Conservation (phyloP, 768 basidiomycete genomes). For the Tephrocybe sp. region DNA sequence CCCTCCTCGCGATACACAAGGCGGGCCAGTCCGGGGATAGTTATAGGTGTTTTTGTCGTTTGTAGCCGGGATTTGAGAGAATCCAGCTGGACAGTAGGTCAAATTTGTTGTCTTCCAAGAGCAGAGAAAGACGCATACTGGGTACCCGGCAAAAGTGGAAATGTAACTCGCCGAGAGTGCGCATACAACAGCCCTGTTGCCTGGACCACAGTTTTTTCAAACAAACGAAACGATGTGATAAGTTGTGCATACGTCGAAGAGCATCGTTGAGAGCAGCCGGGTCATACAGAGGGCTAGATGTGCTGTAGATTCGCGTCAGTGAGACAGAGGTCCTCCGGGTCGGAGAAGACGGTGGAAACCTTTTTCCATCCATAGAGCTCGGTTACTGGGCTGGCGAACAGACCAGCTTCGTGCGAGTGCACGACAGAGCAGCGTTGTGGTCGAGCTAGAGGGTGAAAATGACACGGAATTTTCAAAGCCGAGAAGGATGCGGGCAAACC, state of each 20-base stretch:
- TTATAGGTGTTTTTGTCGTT: constrained; percentile 72
- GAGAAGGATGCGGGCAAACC: constrained; percentile 8
- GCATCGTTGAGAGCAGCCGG: constrained; percentile 58
- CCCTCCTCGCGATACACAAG: constrained; percentile 83
- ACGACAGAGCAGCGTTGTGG: constrained; percentile 36
- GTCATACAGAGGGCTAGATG: constrained; percentile 62
- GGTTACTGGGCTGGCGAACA: constrained; percentile 59
- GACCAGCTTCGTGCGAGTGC: constrained; percentile 74
- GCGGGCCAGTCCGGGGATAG: constrained; percentile 68
- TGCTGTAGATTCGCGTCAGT: constrained; percentile 37
- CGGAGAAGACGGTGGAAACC: constrained; percentile 29
- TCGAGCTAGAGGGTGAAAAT: constrained; percentile 16
- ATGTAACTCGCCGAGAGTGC: constrained; percentile 90
- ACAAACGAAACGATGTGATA: constrained; percentile 5
- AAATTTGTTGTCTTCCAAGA: not conserved
- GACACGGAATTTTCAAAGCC: constrained; percentile 9
- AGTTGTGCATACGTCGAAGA: constrained; percentile 54
- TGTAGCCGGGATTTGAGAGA: constrained; percentile 93
- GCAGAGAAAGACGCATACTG: constrained; percentile 42
- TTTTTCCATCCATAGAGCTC: constrained; percentile 79
- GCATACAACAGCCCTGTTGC: constrained; percentile 84
- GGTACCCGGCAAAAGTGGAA: constrained; percentile 91
- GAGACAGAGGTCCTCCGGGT: constrained; percentile 7
- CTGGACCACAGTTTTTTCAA: constrained; percentile 35
- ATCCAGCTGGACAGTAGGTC: constrained; percentile 58